A percentile compares a stretch with the other conserved stretches of the same genome.
Conservation (phyloP, 164 flowering plant species). For the Cinnamomum chago region DNA sequence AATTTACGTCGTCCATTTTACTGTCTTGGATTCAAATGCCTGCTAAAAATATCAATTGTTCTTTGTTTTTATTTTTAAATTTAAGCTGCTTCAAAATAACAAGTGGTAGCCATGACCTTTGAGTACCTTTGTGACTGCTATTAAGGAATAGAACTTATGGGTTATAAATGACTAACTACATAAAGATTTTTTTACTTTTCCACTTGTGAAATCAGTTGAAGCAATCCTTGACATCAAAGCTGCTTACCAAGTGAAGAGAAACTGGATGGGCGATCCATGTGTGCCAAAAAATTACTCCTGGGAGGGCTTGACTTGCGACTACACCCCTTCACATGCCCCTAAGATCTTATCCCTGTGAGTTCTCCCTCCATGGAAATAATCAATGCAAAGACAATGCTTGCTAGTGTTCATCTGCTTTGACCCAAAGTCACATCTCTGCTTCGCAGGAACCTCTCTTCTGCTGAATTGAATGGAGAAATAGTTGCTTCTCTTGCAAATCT, state of each 20-base stretch:
- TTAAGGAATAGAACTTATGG: too few species aligned
- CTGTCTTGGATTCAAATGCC: too few species aligned
- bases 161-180: too few species aligned
- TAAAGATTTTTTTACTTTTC: too few species aligned
- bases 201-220: constrained; percentile 19
- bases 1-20: too few species aligned
- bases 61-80: too few species aligned
- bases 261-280: constrained; percentile 67
- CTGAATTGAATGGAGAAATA: constrained; percentile 35
- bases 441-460: constrained; percentile 32
- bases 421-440: background rate
- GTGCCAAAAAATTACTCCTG: constrained; percentile 29
- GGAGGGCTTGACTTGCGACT: constrained; percentile 43
- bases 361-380: background rate
- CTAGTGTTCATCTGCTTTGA: background rate
- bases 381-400: background rate
- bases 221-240: constrained; percentile 32
- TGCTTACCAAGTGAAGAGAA: constrained; percentile 21
- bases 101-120: too few species aligned
- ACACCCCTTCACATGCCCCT: constrained; percentile 13
- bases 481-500: constrained; percentile 25
- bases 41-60: too few species aligned
- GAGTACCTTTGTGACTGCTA: too few species aligned
- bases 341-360: constrained; percentile 38
- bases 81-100: too few species aligned